A percentile compares a stretch with the other conserved stretches of the same genome.
Evolutionary conservation across 352 stramenopile species (phyloP).

Genomic region (Phytophthora pseudosyringae): DNA sequence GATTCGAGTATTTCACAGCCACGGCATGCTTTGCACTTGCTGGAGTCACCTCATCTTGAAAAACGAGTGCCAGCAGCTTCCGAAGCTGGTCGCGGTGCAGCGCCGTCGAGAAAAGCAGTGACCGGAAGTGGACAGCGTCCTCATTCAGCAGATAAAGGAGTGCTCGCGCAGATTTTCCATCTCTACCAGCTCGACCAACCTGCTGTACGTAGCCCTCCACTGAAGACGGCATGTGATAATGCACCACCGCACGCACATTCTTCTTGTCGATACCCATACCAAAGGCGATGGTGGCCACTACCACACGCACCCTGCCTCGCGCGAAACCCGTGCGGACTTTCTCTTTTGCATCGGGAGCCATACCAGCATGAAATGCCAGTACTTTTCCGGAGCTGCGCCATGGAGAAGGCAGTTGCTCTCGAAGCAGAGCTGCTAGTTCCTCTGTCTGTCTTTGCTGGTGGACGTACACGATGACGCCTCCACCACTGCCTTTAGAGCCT

Average conservation of each 20-base stretch:
- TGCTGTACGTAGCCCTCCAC: slow-evolving; percentile 99
- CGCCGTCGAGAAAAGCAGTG: slow-evolving; percentile 73
- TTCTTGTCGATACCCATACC: slow-evolving; percentile 99
- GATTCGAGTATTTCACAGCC: slow-evolving; percentile 26
- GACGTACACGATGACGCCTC: slow-evolving; percentile 84
- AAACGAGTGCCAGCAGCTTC: slow-evolving; percentile 50
- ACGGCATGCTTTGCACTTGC: slow-evolving; percentile 32
- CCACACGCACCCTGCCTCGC: slow-evolving; percentile 84
- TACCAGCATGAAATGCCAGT: slow-evolving; percentile 94
- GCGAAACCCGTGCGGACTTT: slow-evolving; percentile 90
- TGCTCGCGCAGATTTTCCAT: slow-evolving; percentile 86
- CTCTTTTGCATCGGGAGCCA: slow-evolving; percentile 81
- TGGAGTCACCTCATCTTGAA: slow-evolving; percentile 23
- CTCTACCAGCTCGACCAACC: slow-evolving; percentile 94
- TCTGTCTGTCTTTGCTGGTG: slow-evolving; percentile 83
- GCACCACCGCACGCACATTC: slow-evolving; percentile 97
- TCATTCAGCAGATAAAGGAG: slow-evolving; percentile 71
- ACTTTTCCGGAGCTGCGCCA: slow-evolving; percentile 53
- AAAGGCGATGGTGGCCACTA: slow-evolving; percentile 98
- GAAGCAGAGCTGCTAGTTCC: slow-evolving; percentile 67
- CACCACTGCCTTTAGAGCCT: slow-evolving; percentile 28
- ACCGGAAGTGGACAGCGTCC: slow-evolving; percentile 75
- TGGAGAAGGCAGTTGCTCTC: slow-evolving; percentile 52
- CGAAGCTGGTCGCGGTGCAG: slow-evolving; percentile 63
- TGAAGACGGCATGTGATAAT: slow-evolving; percentile 96